A percentile compares a stretch with the other conserved stretches of the same genome.
Evolutionary conservation across 2,329 filamentous ascomycete genomes (phyloP).

Genomic region (Alternaria triticina): DNA sequence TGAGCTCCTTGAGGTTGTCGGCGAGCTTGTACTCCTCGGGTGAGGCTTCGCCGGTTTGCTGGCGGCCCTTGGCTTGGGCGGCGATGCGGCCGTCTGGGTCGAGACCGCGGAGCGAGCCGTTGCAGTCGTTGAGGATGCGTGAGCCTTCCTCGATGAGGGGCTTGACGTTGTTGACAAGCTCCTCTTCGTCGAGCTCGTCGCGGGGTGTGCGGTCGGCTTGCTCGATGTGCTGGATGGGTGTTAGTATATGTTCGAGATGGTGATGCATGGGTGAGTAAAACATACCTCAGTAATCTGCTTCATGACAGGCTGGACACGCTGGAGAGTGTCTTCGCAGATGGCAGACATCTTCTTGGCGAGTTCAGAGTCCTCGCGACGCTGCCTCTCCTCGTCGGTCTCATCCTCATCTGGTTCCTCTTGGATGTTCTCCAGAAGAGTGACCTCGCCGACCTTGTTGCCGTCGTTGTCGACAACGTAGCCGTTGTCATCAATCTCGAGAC

Average conservation of each 20-base stretch:
- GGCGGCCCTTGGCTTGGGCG: slow-evolving; percentile 81
- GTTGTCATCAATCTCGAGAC: slow-evolving; percentile 60
- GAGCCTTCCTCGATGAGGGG: slow-evolving; percentile 87
- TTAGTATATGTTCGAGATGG: slow-evolving; percentile 29
- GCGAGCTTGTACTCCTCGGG: slow-evolving; percentile 86
- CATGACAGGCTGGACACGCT: slow-evolving; percentile 83
- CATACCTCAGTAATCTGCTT: slow-evolving; percentile 82
- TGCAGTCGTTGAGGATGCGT: slow-evolving; percentile 82
- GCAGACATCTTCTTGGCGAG: slow-evolving; percentile 76
- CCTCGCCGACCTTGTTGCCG: slow-evolving; percentile 69
- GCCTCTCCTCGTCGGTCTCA: slow-evolving; percentile 54
- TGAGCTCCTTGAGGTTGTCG: slow-evolving; percentile 84
- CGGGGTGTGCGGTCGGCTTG: slow-evolving; percentile 79
- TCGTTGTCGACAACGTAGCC: slow-evolving; percentile 61
- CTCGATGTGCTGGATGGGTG: slow-evolving; percentile 70
- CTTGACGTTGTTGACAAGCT: slow-evolving; percentile 83
- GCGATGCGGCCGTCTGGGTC: slow-evolving; percentile 89
- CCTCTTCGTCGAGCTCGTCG: slow-evolving; percentile 89
- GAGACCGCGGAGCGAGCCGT: slow-evolving; percentile 83
- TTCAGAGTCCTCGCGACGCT: slow-evolving; percentile 69
- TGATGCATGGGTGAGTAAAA: background rate
- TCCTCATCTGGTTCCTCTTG: slow-evolving; percentile 61
- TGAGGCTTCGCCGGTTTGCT: slow-evolving; percentile 74
- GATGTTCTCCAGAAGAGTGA: slow-evolving; percentile 67
- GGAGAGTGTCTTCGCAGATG: slow-evolving; percentile 78